phyloP scores from a whole-genome alignment of 1,284 basidiomycete species.

The Pyrrhoderma lamaoense region DNA sequence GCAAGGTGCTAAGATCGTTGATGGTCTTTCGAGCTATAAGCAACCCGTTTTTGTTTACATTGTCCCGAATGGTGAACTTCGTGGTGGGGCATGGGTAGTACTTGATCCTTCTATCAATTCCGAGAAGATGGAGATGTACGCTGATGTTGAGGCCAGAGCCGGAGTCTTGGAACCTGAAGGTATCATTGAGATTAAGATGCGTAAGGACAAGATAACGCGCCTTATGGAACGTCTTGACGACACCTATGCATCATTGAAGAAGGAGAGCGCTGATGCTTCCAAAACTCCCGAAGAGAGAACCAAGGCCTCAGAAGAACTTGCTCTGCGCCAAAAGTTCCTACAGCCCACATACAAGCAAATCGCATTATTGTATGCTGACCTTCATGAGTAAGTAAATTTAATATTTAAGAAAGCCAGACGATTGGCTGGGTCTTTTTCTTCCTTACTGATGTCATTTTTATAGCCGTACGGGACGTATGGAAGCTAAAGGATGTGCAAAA shows the following conservation, averaged over 20 bases:
- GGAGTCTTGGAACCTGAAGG: constrained; percentile 98
- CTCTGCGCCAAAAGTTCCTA: constrained; percentile 76
- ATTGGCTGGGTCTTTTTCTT: too few relatives aligned
- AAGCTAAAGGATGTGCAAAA: constrained; percentile 92
- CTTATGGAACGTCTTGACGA: constrained; percentile 94
- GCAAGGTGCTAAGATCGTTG: constrained; percentile 96
- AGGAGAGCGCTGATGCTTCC: constrained; percentile 65
- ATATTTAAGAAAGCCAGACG: too few relatives aligned
- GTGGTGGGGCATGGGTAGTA: constrained; percentile 99
- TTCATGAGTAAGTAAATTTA: constrained; percentile 91
- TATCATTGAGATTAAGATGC: constrained; percentile 91
- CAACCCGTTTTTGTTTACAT: constrained; percentile 99
- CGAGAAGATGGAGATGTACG: constrained; percentile 99
- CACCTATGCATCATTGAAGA: constrained; percentile 78
- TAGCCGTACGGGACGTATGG: constrained; percentile 94
- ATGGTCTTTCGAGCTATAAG: constrained; percentile 94
- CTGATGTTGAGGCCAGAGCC: constrained; percentile 91
- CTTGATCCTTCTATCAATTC: constrained; percentile 96
- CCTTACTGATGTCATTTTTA: constrained; percentile 19
- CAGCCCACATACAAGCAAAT: constrained; percentile 91
- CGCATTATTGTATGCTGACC: constrained; percentile 91
- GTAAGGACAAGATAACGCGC: constrained; percentile 82
- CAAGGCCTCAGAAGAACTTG: constrained; percentile 59
- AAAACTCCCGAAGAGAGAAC: constrained; percentile 71
- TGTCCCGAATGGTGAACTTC: constrained; percentile 96